phyloP scores from a whole-genome alignment of 192 early-diverging fungal species.

The Umbelopsis sp. region DNA sequence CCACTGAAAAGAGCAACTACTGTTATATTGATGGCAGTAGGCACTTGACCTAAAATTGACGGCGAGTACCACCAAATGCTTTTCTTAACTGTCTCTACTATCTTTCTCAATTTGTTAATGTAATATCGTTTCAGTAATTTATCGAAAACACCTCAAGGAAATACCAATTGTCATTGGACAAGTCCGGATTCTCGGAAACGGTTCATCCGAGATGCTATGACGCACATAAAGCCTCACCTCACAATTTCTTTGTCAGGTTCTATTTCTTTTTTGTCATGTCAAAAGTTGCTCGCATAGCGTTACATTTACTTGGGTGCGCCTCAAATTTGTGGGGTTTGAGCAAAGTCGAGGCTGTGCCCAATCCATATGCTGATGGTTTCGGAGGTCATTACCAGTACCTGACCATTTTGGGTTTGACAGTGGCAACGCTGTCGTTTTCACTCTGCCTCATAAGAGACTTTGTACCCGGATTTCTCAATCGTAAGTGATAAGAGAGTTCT shows the following conservation, averaged over 20 bases:
- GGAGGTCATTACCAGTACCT: slow-evolving; percentile 42
- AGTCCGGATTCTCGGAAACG: too few relatives aligned
- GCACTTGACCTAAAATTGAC: too few relatives aligned
- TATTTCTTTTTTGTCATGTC: neutral
- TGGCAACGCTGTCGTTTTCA: slow-evolving; percentile 27
- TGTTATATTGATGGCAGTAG: too few relatives aligned
- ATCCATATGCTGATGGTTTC: slow-evolving; percentile 29
- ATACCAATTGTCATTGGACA: too few relatives aligned
- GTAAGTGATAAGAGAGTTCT: slow-evolving; percentile 8
- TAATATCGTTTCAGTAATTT: too few relatives aligned
- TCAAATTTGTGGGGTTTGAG: slow-evolving; percentile 5
- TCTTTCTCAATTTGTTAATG: too few relatives aligned
- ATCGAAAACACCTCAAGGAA: too few relatives aligned
- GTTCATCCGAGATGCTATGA: too few relatives aligned
- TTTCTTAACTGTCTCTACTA: too few relatives aligned
- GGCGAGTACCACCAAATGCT: too few relatives aligned
- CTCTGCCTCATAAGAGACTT: slow-evolving; percentile 31
- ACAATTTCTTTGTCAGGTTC: neutral
- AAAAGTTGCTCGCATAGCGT: slow-evolving; percentile 1
- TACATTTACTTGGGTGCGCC: slow-evolving; percentile 8
- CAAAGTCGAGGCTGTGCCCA: neutral
- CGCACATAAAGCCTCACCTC: neutral
- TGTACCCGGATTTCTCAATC: slow-evolving; percentile 21
- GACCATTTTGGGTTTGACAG: slow-evolving; percentile 36
- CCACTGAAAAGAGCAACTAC: too few relatives aligned